Conservation (phyloP, 202 grass and related monocot species). For the Thinopyrum obtusiflorum region DNA sequence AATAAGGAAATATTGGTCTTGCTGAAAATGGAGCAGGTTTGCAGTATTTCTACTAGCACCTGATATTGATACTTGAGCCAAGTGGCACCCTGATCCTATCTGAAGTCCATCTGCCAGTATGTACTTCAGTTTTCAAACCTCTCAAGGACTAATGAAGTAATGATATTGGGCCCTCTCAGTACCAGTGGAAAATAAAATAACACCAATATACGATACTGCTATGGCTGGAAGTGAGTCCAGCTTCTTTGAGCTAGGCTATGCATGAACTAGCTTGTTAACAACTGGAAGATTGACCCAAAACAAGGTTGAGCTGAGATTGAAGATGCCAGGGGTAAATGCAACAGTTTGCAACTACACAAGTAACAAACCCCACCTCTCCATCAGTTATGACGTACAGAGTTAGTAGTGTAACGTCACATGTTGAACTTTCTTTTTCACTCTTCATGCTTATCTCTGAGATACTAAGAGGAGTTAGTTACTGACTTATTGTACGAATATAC, state of each 20-base stretch:
- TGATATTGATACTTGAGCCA: conserved; percentile 6
- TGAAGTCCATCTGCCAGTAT: neutral
- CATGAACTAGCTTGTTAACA: neutral
- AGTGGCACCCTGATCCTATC: neutral
- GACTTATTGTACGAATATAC: conserved; percentile 3
- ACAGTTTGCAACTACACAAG: neutral
- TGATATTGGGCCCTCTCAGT: neutral
- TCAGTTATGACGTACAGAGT: neutral
- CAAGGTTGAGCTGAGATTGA: conserved; percentile 2
- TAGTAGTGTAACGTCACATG: neutral
- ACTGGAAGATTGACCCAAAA: neutral
- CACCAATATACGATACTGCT: neutral
- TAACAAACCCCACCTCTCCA: neutral
- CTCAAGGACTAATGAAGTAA: neutral
- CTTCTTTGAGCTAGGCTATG: neutral
- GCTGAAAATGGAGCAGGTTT: conserved; percentile 15
- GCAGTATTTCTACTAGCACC: neutral
- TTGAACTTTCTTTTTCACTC: neutral
- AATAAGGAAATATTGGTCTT: conserved; percentile 22
- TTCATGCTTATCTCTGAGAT: conserved; percentile 11
- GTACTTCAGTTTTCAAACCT: conserved; percentile 2
- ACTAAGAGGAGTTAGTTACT: neutral
- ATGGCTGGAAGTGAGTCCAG: neutral
- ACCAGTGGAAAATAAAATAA: neutral
- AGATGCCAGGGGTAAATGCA: conserved; percentile 2